Conservation (phyloP, 2,329 filamentous ascomycete genomes). For the Raffaelea deltoideospora region DNA sequence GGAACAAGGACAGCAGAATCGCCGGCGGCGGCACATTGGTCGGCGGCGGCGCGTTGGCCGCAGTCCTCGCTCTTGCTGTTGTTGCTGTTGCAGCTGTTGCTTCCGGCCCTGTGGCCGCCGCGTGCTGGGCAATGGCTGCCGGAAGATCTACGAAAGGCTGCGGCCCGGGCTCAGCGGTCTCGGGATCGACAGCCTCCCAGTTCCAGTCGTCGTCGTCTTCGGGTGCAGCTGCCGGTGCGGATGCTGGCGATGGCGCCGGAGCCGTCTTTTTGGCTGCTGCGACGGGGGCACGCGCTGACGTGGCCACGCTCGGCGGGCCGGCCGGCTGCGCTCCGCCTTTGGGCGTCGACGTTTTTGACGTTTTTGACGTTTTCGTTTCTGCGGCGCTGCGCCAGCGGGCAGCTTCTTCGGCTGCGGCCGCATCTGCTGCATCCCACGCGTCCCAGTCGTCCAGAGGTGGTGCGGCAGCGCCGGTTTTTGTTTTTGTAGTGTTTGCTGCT, state of each 20-base stretch:
- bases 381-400: too few species aligned
- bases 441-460: constrained; percentile 27
- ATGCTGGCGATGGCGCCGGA: constrained; percentile 7
- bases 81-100: neutral
- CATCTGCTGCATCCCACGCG: constrained; percentile 14
- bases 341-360: too few species aligned
- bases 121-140: constrained; percentile 3
- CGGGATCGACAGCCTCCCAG: constrained; percentile 29
- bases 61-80: too few species aligned
- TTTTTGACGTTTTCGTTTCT: too few species aligned
- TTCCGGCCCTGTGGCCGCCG: neutral
- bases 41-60: constrained; percentile 42
- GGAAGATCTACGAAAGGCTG: neutral
- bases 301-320: too few species aligned
- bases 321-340: too few species aligned
- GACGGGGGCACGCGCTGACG: too few species aligned
- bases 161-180: neutral
- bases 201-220: too few species aligned
- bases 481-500: too few species aligned
- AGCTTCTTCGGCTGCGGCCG: neutral
- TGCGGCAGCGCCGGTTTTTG: constrained; percentile 12
- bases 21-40: constrained; percentile 83
- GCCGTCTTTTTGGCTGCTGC: constrained; percentile 7
- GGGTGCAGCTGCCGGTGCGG: too few species aligned
- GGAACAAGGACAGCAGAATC: constrained; percentile 63